These are phyloP conservation scores for Linnemannia exigua DNA, from an alignment of 192 early-diverging fungal genomes.

Conservation along the genomic window DNA sequence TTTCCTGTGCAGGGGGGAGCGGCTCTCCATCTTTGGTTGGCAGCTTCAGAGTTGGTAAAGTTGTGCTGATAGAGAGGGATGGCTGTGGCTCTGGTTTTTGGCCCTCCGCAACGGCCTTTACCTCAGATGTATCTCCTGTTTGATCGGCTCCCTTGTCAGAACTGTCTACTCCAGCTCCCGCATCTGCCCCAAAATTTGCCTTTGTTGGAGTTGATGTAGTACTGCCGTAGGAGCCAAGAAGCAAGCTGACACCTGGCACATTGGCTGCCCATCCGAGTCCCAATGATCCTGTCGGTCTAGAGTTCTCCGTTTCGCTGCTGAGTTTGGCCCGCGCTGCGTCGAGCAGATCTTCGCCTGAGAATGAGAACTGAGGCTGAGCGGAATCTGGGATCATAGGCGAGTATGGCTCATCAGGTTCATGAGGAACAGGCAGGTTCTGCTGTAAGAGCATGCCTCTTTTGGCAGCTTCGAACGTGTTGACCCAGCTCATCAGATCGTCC, in stretches of 20 bases:
- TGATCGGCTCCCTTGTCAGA: neutral
- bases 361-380: slow-evolving; percentile 30
- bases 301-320: slow-evolving; percentile 9
- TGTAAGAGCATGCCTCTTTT: slow-evolving; percentile 59
- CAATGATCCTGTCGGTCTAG: slow-evolving; percentile 7
- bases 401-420: slow-evolving; percentile 42
- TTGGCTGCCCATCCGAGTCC: slow-evolving; percentile 42
- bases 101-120: neutral
- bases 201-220: slow-evolving; percentile 16
- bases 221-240: slow-evolving; percentile 33
- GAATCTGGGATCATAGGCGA: slow-evolving; percentile 42
- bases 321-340: neutral
- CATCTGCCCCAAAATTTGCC: neutral
- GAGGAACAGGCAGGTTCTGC: slow-evolving; percentile 22
- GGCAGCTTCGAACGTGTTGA: slow-evolving; percentile 70
- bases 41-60: neutral
- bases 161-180: neutral
- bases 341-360: slow-evolving; percentile 32
- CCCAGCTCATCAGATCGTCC: slow-evolving; percentile 77
- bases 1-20: neutral
- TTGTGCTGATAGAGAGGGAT: neutral
- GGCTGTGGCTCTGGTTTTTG: slow-evolving; percentile 2
- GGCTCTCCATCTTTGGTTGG: slow-evolving; percentile 11
- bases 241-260: slow-evolving; percentile 47
- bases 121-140: neutral